A percentile compares a stretch with the other conserved stretches of the same genome.
These are phyloP conservation scores for Malus hybrid DNA, from an alignment of 331 rosid genomes.

Conservation along the genomic window DNA sequence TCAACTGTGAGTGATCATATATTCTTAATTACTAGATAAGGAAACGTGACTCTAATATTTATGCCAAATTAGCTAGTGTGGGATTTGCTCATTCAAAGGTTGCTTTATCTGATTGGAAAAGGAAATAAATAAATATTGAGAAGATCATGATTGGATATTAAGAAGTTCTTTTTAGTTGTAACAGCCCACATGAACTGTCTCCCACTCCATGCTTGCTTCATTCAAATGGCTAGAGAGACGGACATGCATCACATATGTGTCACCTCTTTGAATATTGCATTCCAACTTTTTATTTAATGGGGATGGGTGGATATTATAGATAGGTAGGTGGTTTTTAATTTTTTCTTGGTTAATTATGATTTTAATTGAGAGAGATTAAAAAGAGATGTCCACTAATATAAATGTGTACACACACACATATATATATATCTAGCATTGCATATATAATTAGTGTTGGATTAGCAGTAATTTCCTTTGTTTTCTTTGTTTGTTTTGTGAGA, in stretches of 20 bases:
- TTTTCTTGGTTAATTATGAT: constrained; percentile 21
- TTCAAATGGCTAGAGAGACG: constrained; percentile 43
- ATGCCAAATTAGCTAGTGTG: neutral
- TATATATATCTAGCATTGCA: constrained; percentile 1
- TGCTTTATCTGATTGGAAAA: constrained; percentile 19
- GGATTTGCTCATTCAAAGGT: constrained; percentile 30
- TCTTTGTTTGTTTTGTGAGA: constrained; percentile 21
- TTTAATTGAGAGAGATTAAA: constrained; percentile 18
- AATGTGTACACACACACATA: too few species aligned
- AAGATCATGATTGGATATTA: constrained; percentile 33
- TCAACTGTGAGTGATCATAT: too few species aligned
- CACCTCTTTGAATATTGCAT: constrained; percentile 24
- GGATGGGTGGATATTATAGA: constrained; percentile 1
- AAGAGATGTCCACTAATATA: constrained; percentile 54
- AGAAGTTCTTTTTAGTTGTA: constrained; percentile 11
- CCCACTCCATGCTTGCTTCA: constrained; percentile 53
- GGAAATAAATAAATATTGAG: neutral
- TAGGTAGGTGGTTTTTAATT: constrained; percentile 27
- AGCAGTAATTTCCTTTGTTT: constrained; percentile 21
- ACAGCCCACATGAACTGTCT: constrained; percentile 69
- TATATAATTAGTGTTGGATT: constrained; percentile 13
- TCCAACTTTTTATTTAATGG: constrained; percentile 15
- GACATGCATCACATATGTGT: constrained; percentile 47
- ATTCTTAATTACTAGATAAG: neutral
- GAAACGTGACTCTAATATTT: neutral